Evolutionary conservation across 108 stramenopile species (phyloP), one percentile per base, ranked within the genome.

Genomic region (Nitzschia inconspicua): DNA sequence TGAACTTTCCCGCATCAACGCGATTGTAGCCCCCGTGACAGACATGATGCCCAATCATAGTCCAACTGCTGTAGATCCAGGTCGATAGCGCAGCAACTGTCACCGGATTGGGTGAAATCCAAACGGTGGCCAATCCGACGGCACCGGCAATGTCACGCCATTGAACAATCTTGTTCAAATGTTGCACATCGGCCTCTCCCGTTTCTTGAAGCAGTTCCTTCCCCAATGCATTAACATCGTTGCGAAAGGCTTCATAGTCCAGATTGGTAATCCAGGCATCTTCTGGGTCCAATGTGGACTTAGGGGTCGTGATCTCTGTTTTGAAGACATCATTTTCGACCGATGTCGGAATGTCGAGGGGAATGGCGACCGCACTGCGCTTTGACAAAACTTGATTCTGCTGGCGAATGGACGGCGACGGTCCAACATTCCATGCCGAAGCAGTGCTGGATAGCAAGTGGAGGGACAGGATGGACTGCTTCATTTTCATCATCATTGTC

Each of bases 1-100:
- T 84, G 75, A 76, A 89, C 23, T 88, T 66, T 10, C 63, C 78
- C 43, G 89, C 78, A 53, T 89, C 84, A 70, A 76, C 73, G 40
- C 84, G 77, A 34, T 89, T 85, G 69, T 89, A 93, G 0, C 91
- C 91, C 4, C 87, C 87, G 57, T 93, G 91, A 56, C 91, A 93
- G 8, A 83, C 84, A 70, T 93, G 91, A 50, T 93, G 91, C 0
- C 84, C 91, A 66, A 93, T 87, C 88, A 93, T 93, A 34, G 88
- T 85, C 91, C 91, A 93, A 18, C 88, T 50, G 18, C 84, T 57
- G 22, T 55, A 65, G 29, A 86, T 89, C 57, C 84, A 88, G 3
- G 86, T 88, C 9, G 73, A 76, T 49, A 93, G 60, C 2, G 80
- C 80, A 10, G 53, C 48, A 43, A 88, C 44, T 3, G 83, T 88